Conservation (phyloP, 1,284 basidiomycete genomes). For the Boletus sp. region DNA sequence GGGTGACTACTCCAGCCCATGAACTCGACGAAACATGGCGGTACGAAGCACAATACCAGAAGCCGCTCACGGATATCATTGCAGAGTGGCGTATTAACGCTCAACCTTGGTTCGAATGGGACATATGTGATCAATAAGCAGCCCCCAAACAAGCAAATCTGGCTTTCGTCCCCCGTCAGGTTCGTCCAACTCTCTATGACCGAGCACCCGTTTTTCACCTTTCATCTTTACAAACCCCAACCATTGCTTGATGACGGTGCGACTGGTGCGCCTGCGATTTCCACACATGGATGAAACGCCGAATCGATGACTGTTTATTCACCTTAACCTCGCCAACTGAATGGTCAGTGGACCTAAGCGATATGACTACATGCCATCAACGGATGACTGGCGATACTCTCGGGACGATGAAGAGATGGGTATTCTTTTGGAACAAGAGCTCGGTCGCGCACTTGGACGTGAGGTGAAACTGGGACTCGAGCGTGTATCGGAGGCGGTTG, state of each 20-base stretch:
- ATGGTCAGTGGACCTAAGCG: slow-evolving; percentile 80
- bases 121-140: slow-evolving; percentile 99
- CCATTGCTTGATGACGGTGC: not conserved
- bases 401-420: slow-evolving; percentile 67
- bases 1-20: not conserved
- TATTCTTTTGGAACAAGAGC: slow-evolving; percentile 67
- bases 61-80: slow-evolving; percentile 13
- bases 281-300: slow-evolving; percentile 2
- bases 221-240: slow-evolving; percentile 2
- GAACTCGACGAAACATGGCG: slow-evolving; percentile 12
- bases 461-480: slow-evolving; percentile 36
- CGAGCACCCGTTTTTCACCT: slow-evolving; percentile 5
- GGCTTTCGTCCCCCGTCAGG: slow-evolving; percentile 92
- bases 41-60: not conserved
- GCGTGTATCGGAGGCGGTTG: slow-evolving; percentile 23
- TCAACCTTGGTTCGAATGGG: slow-evolving; percentile 78
- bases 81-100: slow-evolving; percentile 88
- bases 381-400: slow-evolving; percentile 74
- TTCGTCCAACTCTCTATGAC: slow-evolving; percentile 30
- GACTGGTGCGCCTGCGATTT: not conserved
- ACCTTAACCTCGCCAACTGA: not conserved
- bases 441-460: slow-evolving; percentile 42
- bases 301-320: not conserved
- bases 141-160: slow-evolving; percentile 98
- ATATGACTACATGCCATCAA: slow-evolving; percentile 68